Evolutionary conservation across 1,284 basidiomycete genomes (phyloP).

Genomic region (Sporisorium scitamineum): DNA sequence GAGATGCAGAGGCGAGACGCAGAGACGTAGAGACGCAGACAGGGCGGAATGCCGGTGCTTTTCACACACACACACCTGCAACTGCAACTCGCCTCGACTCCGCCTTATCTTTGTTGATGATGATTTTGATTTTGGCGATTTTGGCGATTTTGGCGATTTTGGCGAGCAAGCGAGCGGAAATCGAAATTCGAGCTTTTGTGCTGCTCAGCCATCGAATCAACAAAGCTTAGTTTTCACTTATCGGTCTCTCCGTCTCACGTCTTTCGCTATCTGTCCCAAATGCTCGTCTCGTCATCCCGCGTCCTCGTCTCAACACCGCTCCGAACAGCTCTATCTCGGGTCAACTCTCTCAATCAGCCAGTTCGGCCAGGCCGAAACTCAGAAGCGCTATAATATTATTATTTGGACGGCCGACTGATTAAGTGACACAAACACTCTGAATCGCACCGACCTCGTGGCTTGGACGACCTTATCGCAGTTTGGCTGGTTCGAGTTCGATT

Average conservation of each 20-base stretch:
- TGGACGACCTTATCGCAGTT: too few relatives aligned
- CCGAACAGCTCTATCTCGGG: neutral
- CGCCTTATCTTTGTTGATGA: neutral
- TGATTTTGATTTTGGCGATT: neutral
- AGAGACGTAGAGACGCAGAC: too few relatives aligned
- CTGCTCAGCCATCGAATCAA: neutral
- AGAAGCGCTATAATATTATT: too few relatives aligned
- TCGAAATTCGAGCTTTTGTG: neutral
- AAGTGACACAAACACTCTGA: too few relatives aligned
- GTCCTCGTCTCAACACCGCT: neutral
- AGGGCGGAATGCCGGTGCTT: too few relatives aligned
- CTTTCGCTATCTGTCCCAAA: neutral
- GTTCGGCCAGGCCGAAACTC: too few relatives aligned
- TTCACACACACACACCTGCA: neutral
- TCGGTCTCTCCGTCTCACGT: neutral
- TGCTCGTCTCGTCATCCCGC: neutral
- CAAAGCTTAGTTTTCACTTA: neutral
- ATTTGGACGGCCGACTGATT: too few relatives aligned
- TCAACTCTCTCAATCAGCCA: too few relatives aligned
- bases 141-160: too few relatives aligned
- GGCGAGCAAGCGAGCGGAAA: neutral
- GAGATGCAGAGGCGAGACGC: too few relatives aligned
- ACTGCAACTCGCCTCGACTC: neutral
- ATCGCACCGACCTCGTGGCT: too few relatives aligned
- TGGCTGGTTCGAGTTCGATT: too few relatives aligned